A percentile compares a stretch with the other conserved stretches of the same genome.
Conservation (phyloP, 306 rosid species). For the Vigna mungo region DNA sequence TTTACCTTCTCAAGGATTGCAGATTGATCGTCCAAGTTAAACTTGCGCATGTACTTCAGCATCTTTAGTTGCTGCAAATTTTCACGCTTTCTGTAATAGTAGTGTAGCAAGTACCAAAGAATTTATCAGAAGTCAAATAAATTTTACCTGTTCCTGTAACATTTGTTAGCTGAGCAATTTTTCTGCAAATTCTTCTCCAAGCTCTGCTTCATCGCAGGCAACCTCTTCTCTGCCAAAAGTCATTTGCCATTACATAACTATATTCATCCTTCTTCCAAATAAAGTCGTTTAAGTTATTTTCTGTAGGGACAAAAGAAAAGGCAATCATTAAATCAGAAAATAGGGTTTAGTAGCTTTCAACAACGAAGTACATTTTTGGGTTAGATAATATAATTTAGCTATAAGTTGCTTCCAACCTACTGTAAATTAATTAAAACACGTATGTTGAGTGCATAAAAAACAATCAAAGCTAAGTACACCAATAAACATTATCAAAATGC, state of each 20-base stretch:
- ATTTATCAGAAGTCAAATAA: background rate
- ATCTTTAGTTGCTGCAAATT: constrained; percentile 82
- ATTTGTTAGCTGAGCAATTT: constrained; percentile 59
- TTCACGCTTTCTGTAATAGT: constrained; percentile 27
- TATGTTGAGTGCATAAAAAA: background rate
- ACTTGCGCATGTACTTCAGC: constrained; percentile 78
- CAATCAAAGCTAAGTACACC: background rate
- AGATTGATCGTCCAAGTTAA: constrained; percentile 76
- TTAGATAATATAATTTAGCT: background rate
- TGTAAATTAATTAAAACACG: background rate
- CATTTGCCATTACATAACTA: constrained; percentile 8
- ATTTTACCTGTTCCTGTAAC: constrained; percentile 68
- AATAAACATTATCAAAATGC: background rate
- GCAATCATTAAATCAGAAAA: no score
- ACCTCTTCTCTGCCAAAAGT: constrained; percentile 74
- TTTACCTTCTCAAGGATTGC: constrained; percentile 82
- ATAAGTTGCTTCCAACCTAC: constrained; percentile 7
- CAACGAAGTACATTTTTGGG: background rate
- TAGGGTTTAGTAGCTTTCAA: background rate
- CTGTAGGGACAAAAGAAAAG: background rate
- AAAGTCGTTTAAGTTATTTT: background rate
- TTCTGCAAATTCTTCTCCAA: constrained; percentile 74
- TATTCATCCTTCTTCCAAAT: constrained; percentile 13
- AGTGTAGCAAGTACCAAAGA: constrained; percentile 22
- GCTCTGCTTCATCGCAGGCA: constrained; percentile 94